These are phyloP conservation scores for Pelagophyceae sp. DNA, from an alignment of 352 stramenopile species.

Conservation along the genomic window DNA sequence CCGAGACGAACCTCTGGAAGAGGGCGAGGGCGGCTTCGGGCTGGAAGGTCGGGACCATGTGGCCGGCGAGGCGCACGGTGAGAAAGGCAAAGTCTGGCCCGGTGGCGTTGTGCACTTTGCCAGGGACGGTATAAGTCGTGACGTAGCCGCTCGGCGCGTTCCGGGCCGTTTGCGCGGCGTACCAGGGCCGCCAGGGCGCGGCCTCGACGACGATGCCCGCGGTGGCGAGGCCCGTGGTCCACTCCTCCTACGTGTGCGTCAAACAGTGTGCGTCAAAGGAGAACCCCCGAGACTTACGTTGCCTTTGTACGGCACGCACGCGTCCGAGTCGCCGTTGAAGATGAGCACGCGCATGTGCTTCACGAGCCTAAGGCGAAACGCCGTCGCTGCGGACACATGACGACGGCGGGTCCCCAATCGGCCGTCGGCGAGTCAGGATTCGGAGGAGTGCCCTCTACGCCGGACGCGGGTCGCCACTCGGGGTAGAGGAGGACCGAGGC, in stretches of 20 bases:
- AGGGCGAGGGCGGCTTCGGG: conserved; percentile 28
- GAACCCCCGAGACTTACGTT: too few relatives aligned
- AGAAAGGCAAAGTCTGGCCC: conserved; percentile 45
- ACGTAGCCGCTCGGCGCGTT: conserved; percentile 27
- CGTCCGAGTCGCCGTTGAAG: conserved; percentile 38
- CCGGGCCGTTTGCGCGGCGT: conserved; percentile 14
- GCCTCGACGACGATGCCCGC: conserved; percentile 25
- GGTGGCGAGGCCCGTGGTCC: conserved; percentile 29
- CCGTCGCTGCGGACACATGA: too few relatives aligned
- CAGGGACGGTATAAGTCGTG: conserved; percentile 29
- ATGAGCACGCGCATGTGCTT: conserved; percentile 36
- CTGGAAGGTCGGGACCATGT: conserved; percentile 63
- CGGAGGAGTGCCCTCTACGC: too few relatives aligned
- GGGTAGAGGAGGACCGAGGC: conserved; percentile 30
- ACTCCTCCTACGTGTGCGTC: too few relatives aligned
- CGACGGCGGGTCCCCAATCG: too few relatives aligned
- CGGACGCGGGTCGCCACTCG: too few relatives aligned
- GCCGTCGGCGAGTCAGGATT: too few relatives aligned
- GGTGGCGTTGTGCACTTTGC: not conserved
- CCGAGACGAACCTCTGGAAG: conserved; percentile 26
- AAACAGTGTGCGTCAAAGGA: too few relatives aligned
- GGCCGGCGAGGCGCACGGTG: conserved; percentile 65
- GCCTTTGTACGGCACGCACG: conserved; percentile 30
- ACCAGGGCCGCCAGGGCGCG: conserved; percentile 32
- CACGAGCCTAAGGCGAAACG: too few relatives aligned